Conservation (phyloP, 768 basidiomycete species). For the Tremella mesenterica region DNA sequence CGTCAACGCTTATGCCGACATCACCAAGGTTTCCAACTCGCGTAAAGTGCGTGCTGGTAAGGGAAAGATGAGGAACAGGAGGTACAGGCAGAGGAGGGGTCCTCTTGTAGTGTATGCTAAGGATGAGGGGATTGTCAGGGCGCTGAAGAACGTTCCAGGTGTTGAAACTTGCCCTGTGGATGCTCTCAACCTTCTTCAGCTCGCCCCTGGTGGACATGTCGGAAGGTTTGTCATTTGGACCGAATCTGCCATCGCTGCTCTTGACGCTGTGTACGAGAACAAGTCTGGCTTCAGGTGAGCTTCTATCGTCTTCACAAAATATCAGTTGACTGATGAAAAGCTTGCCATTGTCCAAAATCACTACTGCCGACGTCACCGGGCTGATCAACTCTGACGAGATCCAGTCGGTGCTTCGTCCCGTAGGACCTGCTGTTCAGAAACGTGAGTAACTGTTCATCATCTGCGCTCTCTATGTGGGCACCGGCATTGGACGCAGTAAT, state of each 20-base stretch:
- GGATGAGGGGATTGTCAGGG: slow-evolving; percentile 94
- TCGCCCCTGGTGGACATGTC: slow-evolving; percentile 97
- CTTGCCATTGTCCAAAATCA: slow-evolving; percentile 90
- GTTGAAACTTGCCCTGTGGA: slow-evolving; percentile 93
- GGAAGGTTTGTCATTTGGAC: slow-evolving; percentile 99
- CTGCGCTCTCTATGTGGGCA: not conserved
- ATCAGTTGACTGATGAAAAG: slow-evolving; percentile 45
- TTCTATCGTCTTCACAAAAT: not conserved
- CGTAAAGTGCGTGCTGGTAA: slow-evolving; percentile 94
- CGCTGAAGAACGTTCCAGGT: slow-evolving; percentile 97
- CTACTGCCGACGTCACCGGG: slow-evolving; percentile 92
- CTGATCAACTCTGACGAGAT: slow-evolving; percentile 98
- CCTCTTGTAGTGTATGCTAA: slow-evolving; percentile 95
- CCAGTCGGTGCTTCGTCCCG: slow-evolving; percentile 89
- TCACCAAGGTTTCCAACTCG: slow-evolving; percentile 94
- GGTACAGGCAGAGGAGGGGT: slow-evolving; percentile 93
- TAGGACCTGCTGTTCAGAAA: slow-evolving; percentile 73
- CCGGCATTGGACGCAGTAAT: too few relatives aligned
- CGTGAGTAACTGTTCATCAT: slow-evolving; percentile 47
- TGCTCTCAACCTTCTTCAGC: slow-evolving; percentile 91
- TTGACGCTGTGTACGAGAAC: slow-evolving; percentile 93
- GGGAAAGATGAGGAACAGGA: slow-evolving; percentile 93
- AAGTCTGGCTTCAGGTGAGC: slow-evolving; percentile 42
- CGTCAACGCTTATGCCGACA: slow-evolving; percentile 80
- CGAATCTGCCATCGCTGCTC: slow-evolving; percentile 78